Conservation (phyloP, 495 filamentous ascomycete species). For the Lentithecium fluviatile region DNA sequence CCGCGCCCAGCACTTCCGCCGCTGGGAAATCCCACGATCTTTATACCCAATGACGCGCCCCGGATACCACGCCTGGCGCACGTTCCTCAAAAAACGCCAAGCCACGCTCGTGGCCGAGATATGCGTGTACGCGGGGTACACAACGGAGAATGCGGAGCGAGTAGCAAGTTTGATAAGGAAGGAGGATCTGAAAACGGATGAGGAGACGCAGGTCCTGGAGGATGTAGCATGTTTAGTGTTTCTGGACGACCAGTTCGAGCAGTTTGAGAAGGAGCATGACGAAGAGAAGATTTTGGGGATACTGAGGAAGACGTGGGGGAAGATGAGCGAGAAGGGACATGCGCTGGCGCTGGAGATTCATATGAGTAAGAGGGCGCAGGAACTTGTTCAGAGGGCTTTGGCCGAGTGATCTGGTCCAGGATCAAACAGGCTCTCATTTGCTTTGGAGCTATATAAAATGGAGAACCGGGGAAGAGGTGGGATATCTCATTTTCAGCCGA, state of each 20-base stretch:
- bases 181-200: slow-evolving; percentile 60
- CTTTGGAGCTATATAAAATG: neutral
- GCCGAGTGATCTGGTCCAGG: slow-evolving; percentile 36
- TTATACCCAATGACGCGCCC: slow-evolving; percentile 66
- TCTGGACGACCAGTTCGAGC: slow-evolving; percentile 78
- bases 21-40: slow-evolving; percentile 74
- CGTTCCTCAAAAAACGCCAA: slow-evolving; percentile 66
- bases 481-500: neutral
- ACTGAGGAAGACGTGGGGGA: slow-evolving; percentile 78
- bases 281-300: slow-evolving; percentile 75
- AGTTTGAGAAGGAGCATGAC: slow-evolving; percentile 64
- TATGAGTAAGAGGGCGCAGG: slow-evolving; percentile 58
- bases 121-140: slow-evolving; percentile 54
- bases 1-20: slow-evolving; percentile 76
- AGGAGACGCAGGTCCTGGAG: slow-evolving; percentile 70
- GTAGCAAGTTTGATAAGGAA: slow-evolving; percentile 64
- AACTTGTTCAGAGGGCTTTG: slow-evolving; percentile 65
- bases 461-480: neutral
- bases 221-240: slow-evolving; percentile 87
- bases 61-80: slow-evolving; percentile 76
- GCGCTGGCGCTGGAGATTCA: slow-evolving; percentile 65
- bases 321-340: slow-evolving; percentile 69
- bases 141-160: slow-evolving; percentile 49
- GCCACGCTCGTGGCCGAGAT: slow-evolving; percentile 59
- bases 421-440: slow-evolving; percentile 4